Evolutionary conservation across 805 yeast genomes (phyloP).

Genomic region (Hanseniaspora valbyensis): DNA sequence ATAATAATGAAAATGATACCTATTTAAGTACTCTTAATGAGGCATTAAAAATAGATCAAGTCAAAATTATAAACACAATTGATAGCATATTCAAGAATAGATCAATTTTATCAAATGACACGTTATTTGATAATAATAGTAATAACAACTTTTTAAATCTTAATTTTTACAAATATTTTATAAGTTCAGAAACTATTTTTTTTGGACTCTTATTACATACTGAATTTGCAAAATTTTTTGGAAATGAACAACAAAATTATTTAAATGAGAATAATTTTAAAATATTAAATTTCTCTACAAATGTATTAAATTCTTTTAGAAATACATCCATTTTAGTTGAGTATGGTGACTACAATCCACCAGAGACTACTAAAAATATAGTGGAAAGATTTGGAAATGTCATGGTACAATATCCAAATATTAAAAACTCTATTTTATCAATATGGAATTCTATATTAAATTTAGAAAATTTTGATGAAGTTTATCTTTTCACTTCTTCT

Average conservation of each 20-base stretch:
- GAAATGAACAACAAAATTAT: neutral
- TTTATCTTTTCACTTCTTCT: neutral
- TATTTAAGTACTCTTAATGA: neutral
- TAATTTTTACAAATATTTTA: neutral
- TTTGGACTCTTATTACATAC: neutral
- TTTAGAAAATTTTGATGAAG: neutral
- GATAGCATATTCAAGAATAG: neutral
- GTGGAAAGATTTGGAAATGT: neutral
- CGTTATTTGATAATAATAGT: neutral
- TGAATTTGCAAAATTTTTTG: neutral
- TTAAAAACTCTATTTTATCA: neutral
- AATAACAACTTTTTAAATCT: neutral
- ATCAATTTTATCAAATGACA: neutral
- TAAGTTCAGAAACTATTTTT: neutral
- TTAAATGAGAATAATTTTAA: neutral
- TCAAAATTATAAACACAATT: neutral
- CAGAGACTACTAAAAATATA: neutral
- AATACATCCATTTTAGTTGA: neutral
- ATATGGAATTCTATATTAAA: neutral
- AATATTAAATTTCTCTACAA: neutral
- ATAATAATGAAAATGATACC: neutral
- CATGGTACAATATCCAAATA: neutral
- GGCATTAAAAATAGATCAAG: neutral
- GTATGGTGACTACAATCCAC: neutral
- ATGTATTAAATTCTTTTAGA: neutral